A percentile compares a stretch with the other conserved stretches of the same genome.
Conservation (phyloP, 2,329 filamentous ascomycete genomes). For the Dothiorella sarmentorum region DNA sequence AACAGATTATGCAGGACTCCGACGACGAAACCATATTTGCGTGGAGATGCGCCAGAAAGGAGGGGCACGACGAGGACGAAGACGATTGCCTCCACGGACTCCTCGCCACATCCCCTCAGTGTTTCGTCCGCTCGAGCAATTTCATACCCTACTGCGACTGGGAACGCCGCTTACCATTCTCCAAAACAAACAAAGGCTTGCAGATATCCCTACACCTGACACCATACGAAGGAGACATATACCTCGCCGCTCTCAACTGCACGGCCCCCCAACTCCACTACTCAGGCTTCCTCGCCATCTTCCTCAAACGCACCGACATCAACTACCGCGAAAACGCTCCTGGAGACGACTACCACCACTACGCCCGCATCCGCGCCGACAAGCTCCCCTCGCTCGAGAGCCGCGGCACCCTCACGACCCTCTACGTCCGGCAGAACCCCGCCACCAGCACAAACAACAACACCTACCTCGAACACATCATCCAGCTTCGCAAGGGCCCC, state of each 20-base stretch:
- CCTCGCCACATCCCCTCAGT: not conserved
- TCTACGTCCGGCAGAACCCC: not conserved
- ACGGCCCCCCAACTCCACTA: not conserved
- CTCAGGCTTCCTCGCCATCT: not conserved
- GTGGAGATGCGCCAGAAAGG: not conserved
- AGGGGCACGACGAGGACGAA: not conserved
- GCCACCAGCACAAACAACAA: not conserved
- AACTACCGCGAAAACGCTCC: too few relatives aligned
- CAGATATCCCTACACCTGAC: not conserved
- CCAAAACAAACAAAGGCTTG: not conserved
- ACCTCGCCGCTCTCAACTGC: not conserved
- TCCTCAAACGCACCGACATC: not conserved
- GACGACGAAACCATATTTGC: constrained; percentile 19
- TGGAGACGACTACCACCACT: not conserved
- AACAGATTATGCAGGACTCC: constrained; percentile 14
- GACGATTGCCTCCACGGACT: not conserved
- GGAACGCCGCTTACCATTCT: not conserved
- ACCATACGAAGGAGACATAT: not conserved
- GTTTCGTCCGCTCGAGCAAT: not conserved
- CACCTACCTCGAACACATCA: not conserved
- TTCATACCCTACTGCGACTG: not conserved
- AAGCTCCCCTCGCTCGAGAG: not conserved
- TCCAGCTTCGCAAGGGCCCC: not conserved
- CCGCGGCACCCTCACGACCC: not conserved
- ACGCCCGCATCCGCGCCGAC: not conserved